Conservation (phyloP, 2,329 filamentous ascomycete genomes). For the Conoideocrella luteorostrata region DNA sequence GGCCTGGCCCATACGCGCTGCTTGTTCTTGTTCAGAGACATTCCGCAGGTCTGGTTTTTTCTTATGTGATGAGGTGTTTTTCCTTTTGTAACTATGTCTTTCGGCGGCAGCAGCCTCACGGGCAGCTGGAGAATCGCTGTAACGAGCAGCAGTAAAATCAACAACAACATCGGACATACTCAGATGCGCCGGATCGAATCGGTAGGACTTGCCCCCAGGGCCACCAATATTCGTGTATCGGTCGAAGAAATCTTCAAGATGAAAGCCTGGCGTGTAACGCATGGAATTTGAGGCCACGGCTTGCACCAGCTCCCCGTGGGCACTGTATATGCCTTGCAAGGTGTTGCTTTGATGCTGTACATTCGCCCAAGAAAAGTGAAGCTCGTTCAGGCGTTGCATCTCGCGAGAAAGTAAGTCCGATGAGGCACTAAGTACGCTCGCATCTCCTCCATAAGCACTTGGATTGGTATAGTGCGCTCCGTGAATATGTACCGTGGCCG, state of each 20-base stretch:
- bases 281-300: slow-evolving; percentile 58
- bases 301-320: slow-evolving; percentile 76
- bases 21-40: too few species aligned
- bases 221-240: slow-evolving; percentile 58
- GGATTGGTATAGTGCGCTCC: slow-evolving; percentile 68
- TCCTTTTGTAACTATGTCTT: slow-evolving; percentile 37
- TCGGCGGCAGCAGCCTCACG: slow-evolving; percentile 24
- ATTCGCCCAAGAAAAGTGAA: slow-evolving; percentile 69
- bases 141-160: slow-evolving; percentile 54
- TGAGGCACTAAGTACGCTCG: slow-evolving; percentile 56
- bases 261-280: slow-evolving; percentile 72
- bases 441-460: slow-evolving; percentile 38
- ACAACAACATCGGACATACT: slow-evolving; percentile 61
- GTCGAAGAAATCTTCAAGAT: slow-evolving; percentile 83
- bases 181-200: slow-evolving; percentile 69
- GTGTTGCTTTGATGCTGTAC: slow-evolving; percentile 76
- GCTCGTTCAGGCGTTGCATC: slow-evolving; percentile 71
- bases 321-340: slow-evolving; percentile 68
- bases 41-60: too few species aligned
- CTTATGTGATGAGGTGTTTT: slow-evolving; percentile 28
- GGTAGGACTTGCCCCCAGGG: slow-evolving; percentile 51
- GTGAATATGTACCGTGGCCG: slow-evolving; percentile 82
- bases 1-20: too few species aligned
- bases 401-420: slow-evolving; percentile 68
- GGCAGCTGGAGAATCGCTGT: slow-evolving; percentile 42